These are phyloP conservation scores for Fusarium pseudocircinatum DNA, from an alignment of 2,329 filamentous ascomycete genomes.

Conservation along the genomic window DNA sequence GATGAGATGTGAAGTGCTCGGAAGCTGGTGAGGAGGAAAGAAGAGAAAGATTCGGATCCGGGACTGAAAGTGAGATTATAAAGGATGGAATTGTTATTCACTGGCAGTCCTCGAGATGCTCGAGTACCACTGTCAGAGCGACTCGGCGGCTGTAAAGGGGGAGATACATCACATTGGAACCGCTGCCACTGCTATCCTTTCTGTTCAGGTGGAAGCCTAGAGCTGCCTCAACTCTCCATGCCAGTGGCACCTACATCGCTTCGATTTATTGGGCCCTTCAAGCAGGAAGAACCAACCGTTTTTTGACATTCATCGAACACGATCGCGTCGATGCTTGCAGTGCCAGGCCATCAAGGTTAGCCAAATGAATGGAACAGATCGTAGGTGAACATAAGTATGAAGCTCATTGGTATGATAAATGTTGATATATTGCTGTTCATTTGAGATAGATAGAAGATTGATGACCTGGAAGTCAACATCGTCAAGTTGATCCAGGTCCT, in stretches of 20 bases:
- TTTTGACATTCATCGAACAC: background rate
- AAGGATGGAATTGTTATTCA: background rate
- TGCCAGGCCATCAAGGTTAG: background rate
- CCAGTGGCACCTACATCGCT: rapidly evolving
- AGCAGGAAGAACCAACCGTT: background rate
- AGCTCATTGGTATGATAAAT: too few relatives aligned
- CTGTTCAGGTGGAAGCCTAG: background rate
- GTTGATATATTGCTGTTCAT: too few relatives aligned
- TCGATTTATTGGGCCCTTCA: rapidly evolving
- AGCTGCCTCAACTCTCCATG: background rate
- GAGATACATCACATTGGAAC: background rate
- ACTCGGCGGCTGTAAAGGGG: background rate
- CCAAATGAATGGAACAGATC: rapidly evolving
- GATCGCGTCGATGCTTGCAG: background rate
- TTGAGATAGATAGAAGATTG: too few relatives aligned
- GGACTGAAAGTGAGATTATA: background rate
- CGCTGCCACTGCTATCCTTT: rapidly evolving
- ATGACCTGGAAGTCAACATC: background rate
- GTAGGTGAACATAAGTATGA: background rate
- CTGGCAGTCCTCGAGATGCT: background rate
- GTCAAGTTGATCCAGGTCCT: background rate
- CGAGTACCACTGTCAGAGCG: background rate
- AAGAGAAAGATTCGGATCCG: background rate
- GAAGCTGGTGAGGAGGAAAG: background rate
- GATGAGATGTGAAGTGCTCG: background rate